phyloP scores from a whole-genome alignment of 2,329 filamentous ascomycete species.

The Pseudocercospora fuligena region DNA sequence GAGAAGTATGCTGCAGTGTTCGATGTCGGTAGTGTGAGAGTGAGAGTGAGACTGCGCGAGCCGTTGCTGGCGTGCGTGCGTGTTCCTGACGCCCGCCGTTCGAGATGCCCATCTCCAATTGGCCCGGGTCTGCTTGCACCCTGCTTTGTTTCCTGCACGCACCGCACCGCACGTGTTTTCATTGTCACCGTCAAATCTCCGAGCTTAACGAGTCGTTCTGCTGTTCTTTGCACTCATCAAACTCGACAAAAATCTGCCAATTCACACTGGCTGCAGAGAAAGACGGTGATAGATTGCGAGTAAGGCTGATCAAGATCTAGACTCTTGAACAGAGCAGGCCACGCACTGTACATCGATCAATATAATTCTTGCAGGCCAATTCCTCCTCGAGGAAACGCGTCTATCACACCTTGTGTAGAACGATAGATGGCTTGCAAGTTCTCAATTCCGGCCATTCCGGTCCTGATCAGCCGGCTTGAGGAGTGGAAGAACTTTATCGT shows the following conservation, averaged over 20 bases:
- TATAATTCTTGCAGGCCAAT: neutral
- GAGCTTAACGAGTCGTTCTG: neutral
- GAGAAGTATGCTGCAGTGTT: neutral
- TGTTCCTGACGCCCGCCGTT: neutral
- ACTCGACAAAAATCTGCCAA: neutral
- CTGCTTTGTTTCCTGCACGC: neutral
- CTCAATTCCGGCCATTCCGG: too few species aligned
- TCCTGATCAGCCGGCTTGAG: too few species aligned
- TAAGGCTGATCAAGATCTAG: neutral
- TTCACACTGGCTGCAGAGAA: neutral
- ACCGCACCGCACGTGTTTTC: neutral
- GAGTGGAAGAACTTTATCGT: too few species aligned
- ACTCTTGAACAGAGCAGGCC: neutral
- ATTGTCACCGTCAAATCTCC: neutral
- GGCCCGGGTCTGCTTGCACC: neutral
- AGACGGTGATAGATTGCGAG: neutral
- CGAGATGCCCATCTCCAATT: neutral
- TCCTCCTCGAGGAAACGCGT: too few species aligned
- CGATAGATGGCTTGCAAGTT: too few species aligned
- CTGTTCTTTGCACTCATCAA: neutral
- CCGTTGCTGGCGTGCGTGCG: neutral
- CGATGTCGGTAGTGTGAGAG: neutral
- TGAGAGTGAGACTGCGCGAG: neutral
- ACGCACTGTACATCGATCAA: too few species aligned
- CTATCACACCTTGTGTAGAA: too few species aligned